phyloP scores from a whole-genome alignment of 2,329 filamentous ascomycete species.

The Colletotrichum truncatum region DNA sequence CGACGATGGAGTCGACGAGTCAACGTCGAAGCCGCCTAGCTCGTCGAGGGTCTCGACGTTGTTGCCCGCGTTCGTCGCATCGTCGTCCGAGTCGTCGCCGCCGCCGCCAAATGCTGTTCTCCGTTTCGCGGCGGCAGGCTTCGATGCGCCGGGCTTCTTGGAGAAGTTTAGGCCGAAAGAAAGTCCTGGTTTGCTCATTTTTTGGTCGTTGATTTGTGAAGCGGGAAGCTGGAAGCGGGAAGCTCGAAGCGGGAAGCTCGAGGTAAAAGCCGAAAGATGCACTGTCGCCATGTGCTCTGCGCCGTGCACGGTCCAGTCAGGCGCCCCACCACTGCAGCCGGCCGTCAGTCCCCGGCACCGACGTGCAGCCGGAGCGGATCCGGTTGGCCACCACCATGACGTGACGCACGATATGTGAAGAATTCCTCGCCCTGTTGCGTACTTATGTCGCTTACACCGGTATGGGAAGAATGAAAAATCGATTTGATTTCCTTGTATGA shows the following conservation, averaged over 20 bases:
- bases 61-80: constrained; percentile 44
- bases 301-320: constrained; percentile 6
- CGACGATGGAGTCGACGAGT: constrained; percentile 35
- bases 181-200: constrained; percentile 60
- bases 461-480: too few species aligned
- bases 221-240: background rate
- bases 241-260: background rate
- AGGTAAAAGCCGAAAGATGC: background rate
- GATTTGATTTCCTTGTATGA: too few species aligned
- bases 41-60: constrained; percentile 68
- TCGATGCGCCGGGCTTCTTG: constrained; percentile 64
- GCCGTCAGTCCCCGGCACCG: background rate
- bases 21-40: constrained; percentile 58
- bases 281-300: background rate
- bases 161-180: constrained; percentile 67
- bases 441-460: too few species aligned
- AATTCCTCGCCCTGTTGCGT: too few species aligned
- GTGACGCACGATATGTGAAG: too few species aligned
- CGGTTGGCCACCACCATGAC: background rate
- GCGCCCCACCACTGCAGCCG: constrained; percentile 1
- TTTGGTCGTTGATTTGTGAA: constrained; percentile 11
- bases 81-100: constrained; percentile 66
- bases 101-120: constrained; percentile 69
- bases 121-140: constrained; percentile 57
- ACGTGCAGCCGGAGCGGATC: constrained; percentile 2